Percentiles rank a stretch among this genome's conserved stretches.
Conservation (phyloP, 345 rosid genomes). For the Theobroma cacao region DNA sequence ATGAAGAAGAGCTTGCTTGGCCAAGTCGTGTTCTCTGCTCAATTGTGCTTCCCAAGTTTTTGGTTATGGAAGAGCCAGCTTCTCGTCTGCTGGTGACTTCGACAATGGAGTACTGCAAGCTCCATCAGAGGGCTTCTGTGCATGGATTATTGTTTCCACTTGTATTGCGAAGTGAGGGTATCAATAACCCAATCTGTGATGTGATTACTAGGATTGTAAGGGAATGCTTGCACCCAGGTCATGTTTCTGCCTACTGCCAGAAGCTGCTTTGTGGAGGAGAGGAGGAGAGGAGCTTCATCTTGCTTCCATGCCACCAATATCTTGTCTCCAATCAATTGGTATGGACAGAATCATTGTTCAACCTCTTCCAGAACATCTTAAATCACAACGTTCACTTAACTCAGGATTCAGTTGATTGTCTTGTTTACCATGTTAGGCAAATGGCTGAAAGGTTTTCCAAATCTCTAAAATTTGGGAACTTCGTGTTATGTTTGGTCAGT, state of each 20-base stretch:
- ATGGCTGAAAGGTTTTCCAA: slow-evolving; percentile 8
- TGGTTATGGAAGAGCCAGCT: slow-evolving; percentile 51
- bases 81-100: slow-evolving; percentile 60
- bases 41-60: slow-evolving; percentile 61
- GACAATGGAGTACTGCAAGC: slow-evolving; percentile 58
- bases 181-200: slow-evolving; percentile 55
- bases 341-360: slow-evolving; percentile 52
- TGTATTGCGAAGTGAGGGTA: slow-evolving; percentile 51
- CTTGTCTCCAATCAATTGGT: slow-evolving; percentile 51
- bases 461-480: slow-evolving; percentile 9
- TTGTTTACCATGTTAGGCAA: slow-evolving; percentile 25
- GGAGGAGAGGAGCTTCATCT: slow-evolving; percentile 38
- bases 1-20: slow-evolving; percentile 55
- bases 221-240: slow-evolving; percentile 79
- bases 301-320: slow-evolving; percentile 56
- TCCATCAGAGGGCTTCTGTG: slow-evolving; percentile 61
- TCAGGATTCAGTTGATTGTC: slow-evolving; percentile 57
- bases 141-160: slow-evolving; percentile 57
- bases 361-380: slow-evolving; percentile 57
- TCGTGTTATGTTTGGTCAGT: not conserved
- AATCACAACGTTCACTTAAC: slow-evolving; percentile 52
- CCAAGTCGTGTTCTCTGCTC: slow-evolving; percentile 68
- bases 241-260: slow-evolving; percentile 64
- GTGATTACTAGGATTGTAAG: slow-evolving; percentile 51
- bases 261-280: slow-evolving; percentile 59